These are phyloP conservation scores for Rhizopogon vesiculosus DNA, from an alignment of 768 basidiomycete species.

Conservation along the genomic window DNA sequence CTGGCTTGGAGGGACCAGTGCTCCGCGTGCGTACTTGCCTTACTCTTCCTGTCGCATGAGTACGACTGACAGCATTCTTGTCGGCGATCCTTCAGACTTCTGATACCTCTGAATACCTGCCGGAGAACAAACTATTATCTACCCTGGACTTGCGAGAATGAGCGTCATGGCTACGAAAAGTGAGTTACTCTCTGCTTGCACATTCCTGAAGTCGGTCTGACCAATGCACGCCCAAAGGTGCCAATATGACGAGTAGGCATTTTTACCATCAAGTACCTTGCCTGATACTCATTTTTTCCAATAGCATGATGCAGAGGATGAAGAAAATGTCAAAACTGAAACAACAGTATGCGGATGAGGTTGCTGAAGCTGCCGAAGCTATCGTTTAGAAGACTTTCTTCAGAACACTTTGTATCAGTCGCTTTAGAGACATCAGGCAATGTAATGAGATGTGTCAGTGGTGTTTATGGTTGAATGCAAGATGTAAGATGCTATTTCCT, in stretches of 20 bases:
- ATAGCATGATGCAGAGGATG: slow-evolving; percentile 85
- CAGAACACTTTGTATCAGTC: background rate
- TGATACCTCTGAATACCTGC: slow-evolving; percentile 86
- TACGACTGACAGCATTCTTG: slow-evolving; percentile 6
- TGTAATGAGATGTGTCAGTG: slow-evolving; percentile 8
- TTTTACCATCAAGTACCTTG: background rate
- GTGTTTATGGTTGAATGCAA: background rate
- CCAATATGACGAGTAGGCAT: slow-evolving; percentile 82
- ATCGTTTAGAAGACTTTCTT: background rate
- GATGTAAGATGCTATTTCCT: slow-evolving; percentile 1
- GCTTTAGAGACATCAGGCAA: background rate
- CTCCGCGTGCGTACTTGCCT: slow-evolving; percentile 65
- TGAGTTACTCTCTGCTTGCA: slow-evolving; percentile 29
- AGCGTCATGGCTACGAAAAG: slow-evolving; percentile 85
- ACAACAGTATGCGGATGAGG: slow-evolving; percentile 36
- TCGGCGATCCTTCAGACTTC: slow-evolving; percentile 44
- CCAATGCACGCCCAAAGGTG: slow-evolving; percentile 46
- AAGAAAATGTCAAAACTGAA: slow-evolving; percentile 77
- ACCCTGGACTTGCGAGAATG: slow-evolving; percentile 93
- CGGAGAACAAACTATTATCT: slow-evolving; percentile 72
- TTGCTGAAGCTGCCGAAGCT: slow-evolving; percentile 15
- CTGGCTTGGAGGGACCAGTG: slow-evolving; percentile 86
- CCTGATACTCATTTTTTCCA: slow-evolving; percentile 1
- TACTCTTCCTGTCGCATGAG: background rate
- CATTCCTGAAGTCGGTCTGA: background rate